Evolutionary conservation across 768 basidiomycete species (phyloP), one percentile per base, ranked within the genome.

Genomic region (Lactarius pseudohatsudake): DNA sequence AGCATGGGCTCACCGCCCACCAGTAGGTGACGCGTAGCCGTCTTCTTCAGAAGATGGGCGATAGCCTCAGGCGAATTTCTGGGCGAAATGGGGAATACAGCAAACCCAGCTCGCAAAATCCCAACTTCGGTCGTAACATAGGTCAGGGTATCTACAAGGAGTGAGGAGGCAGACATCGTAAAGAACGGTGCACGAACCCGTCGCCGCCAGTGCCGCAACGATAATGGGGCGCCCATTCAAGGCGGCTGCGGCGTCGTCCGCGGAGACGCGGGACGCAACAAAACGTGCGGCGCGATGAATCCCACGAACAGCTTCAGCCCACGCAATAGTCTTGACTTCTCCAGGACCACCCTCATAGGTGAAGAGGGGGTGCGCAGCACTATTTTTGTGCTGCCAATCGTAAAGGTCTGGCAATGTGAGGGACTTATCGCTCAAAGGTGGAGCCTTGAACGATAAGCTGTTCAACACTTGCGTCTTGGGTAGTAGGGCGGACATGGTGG

Each of bases 21-120:
- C 59, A 81, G 72, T 38, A 81, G 66, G 54, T 76, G 74, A 1
- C 68, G 67, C 9, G 73, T 57, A 10, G 72, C 72, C 16, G 77
- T 78, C 57, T 74, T 70, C 15, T 62, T 61, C 30, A 74, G 61
- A 1, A 74, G 67, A 30, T 74, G 73, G 9, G 73, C 73, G 36
- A 74, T 54, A 0, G 83, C 85, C 2, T 78, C 76, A 0, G 79
- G 72, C 0, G 82, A 81, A 71, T 82, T 84, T 64, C 80, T 69
- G 0, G 78, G 72, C 0, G 79, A 80, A 20, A 78, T 74, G 10
- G 73, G 76, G 56, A 83, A 81, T 6, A 76, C 76, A 0, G 75
- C 60, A 64, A 75, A 77, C 22, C 80, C 81, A 7, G 81, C 80
- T 10, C 78, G 72, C 2, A 80, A 72, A 54, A 82, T 75, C 8